Evolutionary conservation across 2,329 filamentous ascomycete species (phyloP), one percentile per base, ranked within the genome.

Genomic region (Cercospora canescens): DNA sequence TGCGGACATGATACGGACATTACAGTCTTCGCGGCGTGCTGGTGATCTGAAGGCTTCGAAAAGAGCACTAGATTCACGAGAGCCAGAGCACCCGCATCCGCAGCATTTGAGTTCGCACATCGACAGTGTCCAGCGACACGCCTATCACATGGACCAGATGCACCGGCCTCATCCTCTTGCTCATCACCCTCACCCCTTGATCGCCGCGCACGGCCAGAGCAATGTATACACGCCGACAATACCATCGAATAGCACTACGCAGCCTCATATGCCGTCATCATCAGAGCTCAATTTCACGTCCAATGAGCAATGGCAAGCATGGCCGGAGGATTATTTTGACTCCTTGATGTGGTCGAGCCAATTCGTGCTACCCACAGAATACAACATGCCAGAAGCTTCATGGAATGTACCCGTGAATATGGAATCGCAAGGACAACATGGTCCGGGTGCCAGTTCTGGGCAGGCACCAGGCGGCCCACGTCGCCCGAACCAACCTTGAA

Each of bases 1-100:
- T 12, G 65, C 57, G 9, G 45, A 54, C 16, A 67, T 67, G 65
- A 63, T 67, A 52, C 62, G 62, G 14, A 59, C 62, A 18, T 34
- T 67, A 26, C 61, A 67, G 50, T 63, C 48, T 12, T 54, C 24
- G 18, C 14, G 24, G 18, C 26, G 45, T 18, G 32, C 18, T 30
- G 60, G 30, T 35, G 21, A 39, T 60, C 24, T 26, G n/a, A 45
- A 16, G 16, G 16, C 57, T 26, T 28, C 35, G 18, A 26, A 28
- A 12, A 52, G 45, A 18, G 57, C 37, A 28, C 24, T 30, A 18
- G 37, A 48, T 11, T 8, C 37, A 34, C 37, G 28, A 3, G n/a
- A 12, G 26, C 6, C 35, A 45, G 32, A 48, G 32, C 21, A 60
- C 14, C 6, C 12, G 28, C 57, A 45, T 37, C 55, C 34, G 11